These are phyloP conservation scores for Daucus carota DNA, from an alignment of 129 eudicot genomes.

Conservation along the genomic window DNA sequence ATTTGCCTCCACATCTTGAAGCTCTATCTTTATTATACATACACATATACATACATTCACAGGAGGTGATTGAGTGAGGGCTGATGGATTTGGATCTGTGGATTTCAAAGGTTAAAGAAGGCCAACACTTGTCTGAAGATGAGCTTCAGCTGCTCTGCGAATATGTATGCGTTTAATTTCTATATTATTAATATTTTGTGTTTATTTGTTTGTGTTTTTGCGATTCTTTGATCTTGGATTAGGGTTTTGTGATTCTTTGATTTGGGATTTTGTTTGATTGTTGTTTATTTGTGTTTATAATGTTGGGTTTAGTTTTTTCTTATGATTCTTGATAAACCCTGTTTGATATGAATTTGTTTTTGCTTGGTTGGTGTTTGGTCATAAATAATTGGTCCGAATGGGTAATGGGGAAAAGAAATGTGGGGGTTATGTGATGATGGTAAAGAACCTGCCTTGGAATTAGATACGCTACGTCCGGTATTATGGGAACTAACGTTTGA, in stretches of 20 bases:
- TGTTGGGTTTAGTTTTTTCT: too few species aligned
- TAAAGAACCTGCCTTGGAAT: background rate
- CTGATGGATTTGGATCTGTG: conserved; percentile 95
- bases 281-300: background rate
- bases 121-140: conserved; percentile 91
- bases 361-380: background rate
- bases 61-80: background rate
- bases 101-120: conserved; percentile 90
- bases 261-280: background rate
- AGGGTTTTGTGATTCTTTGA: background rate
- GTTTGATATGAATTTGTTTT: background rate
- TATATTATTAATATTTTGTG: too few species aligned
- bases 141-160: conserved; percentile 99
- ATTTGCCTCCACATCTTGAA: background rate
- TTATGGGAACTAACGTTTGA: too few species aligned
- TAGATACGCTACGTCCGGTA: background rate
- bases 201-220: background rate
- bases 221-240: background rate
- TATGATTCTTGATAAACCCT: background rate
- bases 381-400: background rate
- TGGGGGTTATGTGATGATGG: too few species aligned
- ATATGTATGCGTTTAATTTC: conserved; percentile 78
- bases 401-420: too few species aligned
- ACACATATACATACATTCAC: background rate
- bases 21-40: background rate